These are phyloP conservation scores for Pouteria campechiana DNA, from an alignment of 179 eudicot genomes.

Conservation along the genomic window DNA sequence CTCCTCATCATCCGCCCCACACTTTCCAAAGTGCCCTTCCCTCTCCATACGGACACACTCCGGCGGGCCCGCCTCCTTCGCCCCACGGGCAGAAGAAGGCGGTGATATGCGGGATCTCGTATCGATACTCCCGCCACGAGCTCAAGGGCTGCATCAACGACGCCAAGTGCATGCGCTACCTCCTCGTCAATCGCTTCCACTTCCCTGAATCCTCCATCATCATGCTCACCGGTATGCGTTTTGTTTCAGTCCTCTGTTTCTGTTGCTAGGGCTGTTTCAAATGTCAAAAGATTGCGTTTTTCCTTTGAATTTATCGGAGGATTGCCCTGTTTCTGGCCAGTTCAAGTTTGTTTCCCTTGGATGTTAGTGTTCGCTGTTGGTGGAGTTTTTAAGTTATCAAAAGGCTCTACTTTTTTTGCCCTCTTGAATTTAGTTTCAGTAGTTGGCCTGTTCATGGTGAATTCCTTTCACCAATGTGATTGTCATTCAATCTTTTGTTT, in stretches of 20 bases:
- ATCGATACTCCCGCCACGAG: constrained; percentile 24
- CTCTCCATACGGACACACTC: constrained; percentile 20
- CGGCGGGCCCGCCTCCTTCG: constrained; percentile 28
- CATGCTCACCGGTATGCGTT: constrained; percentile 77
- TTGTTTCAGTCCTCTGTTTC: not conserved
- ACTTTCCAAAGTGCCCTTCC: constrained; percentile 9
- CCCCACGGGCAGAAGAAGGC: constrained; percentile 65
- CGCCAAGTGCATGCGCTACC: constrained; percentile 36
- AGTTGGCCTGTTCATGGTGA: no score
- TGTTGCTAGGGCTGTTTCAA: no score
- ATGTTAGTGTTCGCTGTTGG: no score
- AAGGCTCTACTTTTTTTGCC: no score
- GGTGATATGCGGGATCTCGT: constrained; percentile 80
- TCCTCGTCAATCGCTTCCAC: constrained; percentile 28
- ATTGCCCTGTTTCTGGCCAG: no score
- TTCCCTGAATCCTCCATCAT: constrained; percentile 60
- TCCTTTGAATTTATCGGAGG: no score
- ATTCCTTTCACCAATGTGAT: no score
- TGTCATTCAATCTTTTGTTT: no score
- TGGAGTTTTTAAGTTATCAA: no score
- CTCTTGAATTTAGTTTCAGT: no score
- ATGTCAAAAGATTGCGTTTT: no score
- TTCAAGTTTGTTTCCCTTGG: no score
- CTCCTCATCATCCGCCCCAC: constrained; percentile 10
- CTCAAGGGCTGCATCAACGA: constrained; percentile 53